Base-by-base conservation (phyloP, 768 basidiomycete genomes). In the Flagelloscypha sp. region DNA sequence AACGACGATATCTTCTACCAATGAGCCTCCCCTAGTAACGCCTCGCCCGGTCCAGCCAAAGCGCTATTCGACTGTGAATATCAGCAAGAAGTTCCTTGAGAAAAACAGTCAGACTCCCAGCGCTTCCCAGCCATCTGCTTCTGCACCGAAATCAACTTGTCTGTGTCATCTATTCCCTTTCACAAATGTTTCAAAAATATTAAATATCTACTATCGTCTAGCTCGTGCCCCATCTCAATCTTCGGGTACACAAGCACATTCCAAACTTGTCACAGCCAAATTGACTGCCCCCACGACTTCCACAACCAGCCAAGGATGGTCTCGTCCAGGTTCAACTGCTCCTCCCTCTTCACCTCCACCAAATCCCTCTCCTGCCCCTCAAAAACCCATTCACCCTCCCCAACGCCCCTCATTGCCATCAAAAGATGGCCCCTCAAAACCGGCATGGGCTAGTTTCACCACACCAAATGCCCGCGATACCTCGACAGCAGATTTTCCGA, bases 51-150 rank as follows among this genome's bases (percentile, higher is more conserved):
- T n/a, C n/a, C 80, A 76, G 43, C 72, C 74, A 20, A 98, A 97
- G 68, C 79, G 83, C 51, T 93, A 92, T 59, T 86, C 68, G 53
- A 76, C 88, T 19, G 76, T 89, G 43, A 90, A 89, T 54, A 88
- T 97, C 58, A 94, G 88, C 66, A 94, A 92, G 76, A 89, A 87
- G 59, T 98, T 97, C 58, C 66, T 97, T 27, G 85, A 90, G 65
- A 94, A 93, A 71, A 84, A 82, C 37, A 77, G 77, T 5, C 57
- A 79, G 27, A 63, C 76, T 27, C 66, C 77, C 17, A 59, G 64
- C 30, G 54, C 74, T 17, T 49, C 65, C 23, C 61, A 73, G 13
- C 48, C 63, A 32, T 59, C 68, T 18, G 58, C 71, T 15, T 64
- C 68, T 21, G 52, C 63, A 30, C 49, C 65, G 38, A 84, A 78